phyloP scores from a whole-genome alignment of 345 rosid species.

The Populus deltoides region DNA sequence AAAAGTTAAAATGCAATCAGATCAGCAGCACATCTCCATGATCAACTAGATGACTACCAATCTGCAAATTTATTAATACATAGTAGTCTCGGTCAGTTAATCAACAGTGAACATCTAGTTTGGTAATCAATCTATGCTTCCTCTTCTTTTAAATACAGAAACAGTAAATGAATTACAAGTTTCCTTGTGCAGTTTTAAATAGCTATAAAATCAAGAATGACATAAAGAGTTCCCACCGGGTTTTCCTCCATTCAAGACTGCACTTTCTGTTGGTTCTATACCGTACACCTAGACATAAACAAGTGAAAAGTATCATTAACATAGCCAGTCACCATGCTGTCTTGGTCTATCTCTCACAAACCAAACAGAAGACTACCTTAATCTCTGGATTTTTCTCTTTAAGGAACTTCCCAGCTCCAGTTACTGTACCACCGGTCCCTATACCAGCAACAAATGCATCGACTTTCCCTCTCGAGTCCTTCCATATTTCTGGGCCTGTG shows the following conservation, averaged over 20 bases:
- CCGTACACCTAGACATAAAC: conserved; percentile 64
- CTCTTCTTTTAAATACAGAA: no score
- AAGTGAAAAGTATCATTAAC: background rate
- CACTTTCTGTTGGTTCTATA: conserved; percentile 49
- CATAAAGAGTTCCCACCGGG: background rate
- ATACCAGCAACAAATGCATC: conserved; percentile 69
- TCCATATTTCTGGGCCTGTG: conserved; percentile 79
- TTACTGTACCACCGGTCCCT: conserved; percentile 92
- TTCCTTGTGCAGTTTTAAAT: no score
- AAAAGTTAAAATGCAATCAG: no score
- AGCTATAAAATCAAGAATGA: no score
- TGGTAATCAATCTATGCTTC: no score
- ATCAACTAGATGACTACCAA: no score
- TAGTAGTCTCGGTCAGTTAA: no score
- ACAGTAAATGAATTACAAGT: no score
- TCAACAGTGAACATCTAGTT: no score
- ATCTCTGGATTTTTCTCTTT: conserved; percentile 62
- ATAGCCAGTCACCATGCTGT: no score
- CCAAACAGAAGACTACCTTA: conserved; percentile 38
- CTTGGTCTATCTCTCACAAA: background rate
- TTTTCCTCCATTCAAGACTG: conserved; percentile 29
- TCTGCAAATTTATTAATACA: no score
- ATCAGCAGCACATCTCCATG: no score
- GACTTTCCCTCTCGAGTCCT: conserved; percentile 71
- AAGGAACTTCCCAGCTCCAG: conserved; percentile 65